Conservation (phyloP, 2,329 filamentous ascomycete genomes). For the Stagonosporopsis cucurbitacearum region DNA sequence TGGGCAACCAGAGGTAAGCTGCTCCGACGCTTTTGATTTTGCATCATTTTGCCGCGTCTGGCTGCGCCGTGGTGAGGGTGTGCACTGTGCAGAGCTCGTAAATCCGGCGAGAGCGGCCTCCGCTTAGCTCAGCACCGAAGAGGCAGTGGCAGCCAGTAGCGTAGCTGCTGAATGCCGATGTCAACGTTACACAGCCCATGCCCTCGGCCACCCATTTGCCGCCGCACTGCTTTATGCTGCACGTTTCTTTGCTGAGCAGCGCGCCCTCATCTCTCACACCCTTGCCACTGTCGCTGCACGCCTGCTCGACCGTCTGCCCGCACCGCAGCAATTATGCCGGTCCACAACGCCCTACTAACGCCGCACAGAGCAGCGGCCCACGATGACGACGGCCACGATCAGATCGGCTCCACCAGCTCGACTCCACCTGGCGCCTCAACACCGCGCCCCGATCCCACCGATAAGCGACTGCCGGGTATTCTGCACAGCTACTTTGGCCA, state of each 20-base stretch:
- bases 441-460: slow-evolving; percentile 88
- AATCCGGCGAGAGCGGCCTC: slow-evolving; percentile 13
- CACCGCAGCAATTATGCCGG: slow-evolving; percentile 38
- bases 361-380: slow-evolving; percentile 62
- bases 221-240: slow-evolving; percentile 11
- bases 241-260: slow-evolving; percentile 13
- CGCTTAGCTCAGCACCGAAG: slow-evolving; percentile 28
- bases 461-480: slow-evolving; percentile 95
- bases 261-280: slow-evolving; percentile 5
- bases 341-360: slow-evolving; percentile 45
- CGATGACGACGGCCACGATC: slow-evolving; percentile 74
- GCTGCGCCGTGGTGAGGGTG: slow-evolving; percentile 8
- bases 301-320: slow-evolving; percentile 12
- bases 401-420: slow-evolving; percentile 79
- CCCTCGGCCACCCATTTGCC: slow-evolving; percentile 31
- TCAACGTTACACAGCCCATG: slow-evolving; percentile 42
- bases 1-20: slow-evolving; percentile 62
- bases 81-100: slow-evolving; percentile 7
- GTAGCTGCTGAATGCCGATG: slow-evolving; percentile 23
- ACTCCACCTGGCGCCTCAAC: slow-evolving; percentile 92
- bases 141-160: slow-evolving; percentile 18
- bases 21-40: slow-evolving; percentile 3
- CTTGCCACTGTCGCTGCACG: slow-evolving; percentile 10
- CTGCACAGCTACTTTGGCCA: slow-evolving; percentile 96
- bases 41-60: slow-evolving; percentile 7